phyloP scores from a whole-genome alignment of 2,329 filamentous ascomycete genomes.

The Emmonsia crescens region DNA sequence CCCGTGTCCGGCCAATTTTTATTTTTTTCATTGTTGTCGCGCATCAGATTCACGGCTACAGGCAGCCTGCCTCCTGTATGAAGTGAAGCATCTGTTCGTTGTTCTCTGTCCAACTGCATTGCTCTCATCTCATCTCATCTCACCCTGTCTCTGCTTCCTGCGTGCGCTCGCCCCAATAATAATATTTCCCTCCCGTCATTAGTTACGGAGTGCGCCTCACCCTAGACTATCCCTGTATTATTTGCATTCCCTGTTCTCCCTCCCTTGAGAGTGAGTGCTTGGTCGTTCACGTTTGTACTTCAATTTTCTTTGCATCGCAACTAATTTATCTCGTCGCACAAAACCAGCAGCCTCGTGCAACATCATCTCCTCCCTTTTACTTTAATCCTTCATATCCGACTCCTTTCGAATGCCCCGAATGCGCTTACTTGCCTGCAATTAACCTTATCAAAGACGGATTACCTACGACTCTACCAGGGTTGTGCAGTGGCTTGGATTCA shows the following conservation, averaged over 20 bases:
- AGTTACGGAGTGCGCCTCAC: not conserved
- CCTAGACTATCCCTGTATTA: not conserved
- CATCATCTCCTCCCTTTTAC: conserved; percentile 18
- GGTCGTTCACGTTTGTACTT: not conserved
- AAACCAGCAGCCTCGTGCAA: conserved; percentile 1
- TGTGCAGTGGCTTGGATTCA: not conserved
- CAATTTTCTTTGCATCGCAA: not conserved
- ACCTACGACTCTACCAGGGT: not conserved
- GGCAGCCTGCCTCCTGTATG: not conserved
- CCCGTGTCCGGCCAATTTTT: not conserved
- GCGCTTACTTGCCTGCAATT: conserved; percentile 1
- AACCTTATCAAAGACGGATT: conserved; percentile 6
- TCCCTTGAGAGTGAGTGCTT: not conserved
- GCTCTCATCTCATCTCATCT: not conserved
- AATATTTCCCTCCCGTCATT: conserved; percentile 6
- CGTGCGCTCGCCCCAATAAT: not conserved
- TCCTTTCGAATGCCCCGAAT: not conserved
- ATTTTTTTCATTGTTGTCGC: conserved; percentile 1
- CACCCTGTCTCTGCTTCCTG: conserved; percentile 16
- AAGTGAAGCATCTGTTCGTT: not conserved
- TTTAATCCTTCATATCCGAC: conserved; percentile 28
- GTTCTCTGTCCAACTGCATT: not conserved
- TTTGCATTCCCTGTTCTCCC: not conserved
- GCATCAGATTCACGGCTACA: not conserved
- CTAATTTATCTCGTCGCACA: conserved; percentile 1